Evolutionary conservation across 164 flowering plant genomes (phyloP).

Genomic region (Akebia trifoliata): DNA sequence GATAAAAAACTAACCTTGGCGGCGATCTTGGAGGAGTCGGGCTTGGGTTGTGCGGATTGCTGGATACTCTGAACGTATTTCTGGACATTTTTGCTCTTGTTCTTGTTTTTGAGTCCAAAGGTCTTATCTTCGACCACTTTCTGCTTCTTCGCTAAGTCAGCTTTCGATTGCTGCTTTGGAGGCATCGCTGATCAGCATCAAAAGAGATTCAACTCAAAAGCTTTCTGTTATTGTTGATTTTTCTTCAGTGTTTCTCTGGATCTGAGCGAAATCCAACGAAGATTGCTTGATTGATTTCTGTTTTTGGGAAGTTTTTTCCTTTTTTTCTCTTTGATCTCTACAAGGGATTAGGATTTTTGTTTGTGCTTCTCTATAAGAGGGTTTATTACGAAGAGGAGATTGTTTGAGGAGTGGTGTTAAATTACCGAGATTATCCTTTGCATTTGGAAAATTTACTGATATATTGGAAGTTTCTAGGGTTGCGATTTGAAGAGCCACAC

Average conservation of each 20-base stretch:
- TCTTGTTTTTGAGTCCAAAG: constrained; percentile 93
- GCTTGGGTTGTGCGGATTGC: constrained; percentile 70
- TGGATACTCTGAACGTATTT: constrained; percentile 80
- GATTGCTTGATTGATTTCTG: no score
- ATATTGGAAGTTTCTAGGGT: no score
- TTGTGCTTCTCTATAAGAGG: no score
- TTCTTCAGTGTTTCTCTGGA: neutral
- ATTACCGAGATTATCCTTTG: no score
- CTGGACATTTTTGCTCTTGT: constrained; percentile 93
- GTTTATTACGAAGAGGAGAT: no score
- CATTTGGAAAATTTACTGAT: no score
- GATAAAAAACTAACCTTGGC: constrained; percentile 77
- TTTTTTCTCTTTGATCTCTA: no score
- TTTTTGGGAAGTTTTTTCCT: no score
- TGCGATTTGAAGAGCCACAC: no score
- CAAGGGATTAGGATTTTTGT: no score
- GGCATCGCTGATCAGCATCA: constrained; percentile 55
- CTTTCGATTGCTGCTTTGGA: constrained; percentile 71
- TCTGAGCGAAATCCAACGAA: neutral
- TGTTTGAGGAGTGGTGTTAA: no score
- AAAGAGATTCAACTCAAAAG: no score
- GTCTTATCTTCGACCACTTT: constrained; percentile 96
- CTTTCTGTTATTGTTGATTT: neutral
- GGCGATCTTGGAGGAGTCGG: constrained; percentile 57
- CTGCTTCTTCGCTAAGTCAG: constrained; percentile 94